phyloP scores from a whole-genome alignment of 805 yeast species.

The Kodamaea neixiangensis region DNA sequence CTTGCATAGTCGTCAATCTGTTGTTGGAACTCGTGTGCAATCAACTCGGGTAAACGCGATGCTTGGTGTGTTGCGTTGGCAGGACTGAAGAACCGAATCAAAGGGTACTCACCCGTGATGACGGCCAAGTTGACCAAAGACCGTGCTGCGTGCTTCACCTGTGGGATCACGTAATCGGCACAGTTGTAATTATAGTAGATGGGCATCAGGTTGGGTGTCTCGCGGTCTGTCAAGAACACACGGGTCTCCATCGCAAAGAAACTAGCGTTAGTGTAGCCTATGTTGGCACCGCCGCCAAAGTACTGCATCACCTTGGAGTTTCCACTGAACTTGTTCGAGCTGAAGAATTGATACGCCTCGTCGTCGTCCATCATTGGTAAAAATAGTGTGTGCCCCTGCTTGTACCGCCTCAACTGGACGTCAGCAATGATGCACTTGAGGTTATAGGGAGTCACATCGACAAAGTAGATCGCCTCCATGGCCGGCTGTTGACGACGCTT shows the following conservation, averaged over 20 bases:
- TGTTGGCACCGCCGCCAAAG: constrained; percentile 32
- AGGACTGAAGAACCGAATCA: constrained; percentile 69
- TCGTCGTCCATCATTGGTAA: constrained; percentile 46
- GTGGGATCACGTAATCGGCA: constrained; percentile 56
- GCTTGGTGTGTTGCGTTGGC: constrained; percentile 54
- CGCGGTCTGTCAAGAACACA: constrained; percentile 65
- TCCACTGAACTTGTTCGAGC: constrained; percentile 26
- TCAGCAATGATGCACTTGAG: constrained; percentile 81
- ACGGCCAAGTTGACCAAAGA: constrained; percentile 73
- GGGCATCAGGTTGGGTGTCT: constrained; percentile 60
- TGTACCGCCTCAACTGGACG: constrained; percentile 69
- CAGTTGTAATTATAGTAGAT: constrained; percentile 70
- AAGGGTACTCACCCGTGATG: constrained; percentile 84
- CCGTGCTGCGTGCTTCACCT: constrained; percentile 59
- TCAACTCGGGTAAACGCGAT: constrained; percentile 59
- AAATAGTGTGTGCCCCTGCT: constrained; percentile 70
- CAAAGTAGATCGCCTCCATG: constrained; percentile 77
- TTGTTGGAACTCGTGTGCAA: constrained; percentile 72
- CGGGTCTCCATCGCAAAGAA: constrained; percentile 68
- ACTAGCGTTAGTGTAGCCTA: constrained; percentile 35
- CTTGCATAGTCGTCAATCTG: constrained; percentile 78
- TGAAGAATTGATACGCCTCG: constrained; percentile 20
- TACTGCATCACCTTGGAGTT: constrained; percentile 32
- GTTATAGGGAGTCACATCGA: constrained; percentile 68
- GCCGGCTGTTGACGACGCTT: constrained; percentile 60